Evolutionary conservation across 73 alveolate genomes (phyloP).

Genomic region (Paramecium octaurelia): DNA sequence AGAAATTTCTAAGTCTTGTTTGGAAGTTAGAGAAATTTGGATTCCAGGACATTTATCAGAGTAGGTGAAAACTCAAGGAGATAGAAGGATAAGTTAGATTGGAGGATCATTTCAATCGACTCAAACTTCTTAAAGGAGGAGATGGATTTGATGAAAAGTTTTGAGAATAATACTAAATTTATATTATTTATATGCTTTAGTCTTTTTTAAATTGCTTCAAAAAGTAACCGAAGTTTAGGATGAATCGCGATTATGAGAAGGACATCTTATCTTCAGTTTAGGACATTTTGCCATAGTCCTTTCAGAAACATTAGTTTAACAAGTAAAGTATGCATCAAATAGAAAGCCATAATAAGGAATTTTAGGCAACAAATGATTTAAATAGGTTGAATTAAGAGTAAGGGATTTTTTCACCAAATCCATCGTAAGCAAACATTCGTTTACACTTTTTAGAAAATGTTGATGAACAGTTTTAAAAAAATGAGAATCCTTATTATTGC

Average conservation of each 20-base stretch:
- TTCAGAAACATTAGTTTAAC: background rate
- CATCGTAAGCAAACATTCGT: background rate
- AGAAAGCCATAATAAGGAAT: background rate
- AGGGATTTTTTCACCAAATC: background rate
- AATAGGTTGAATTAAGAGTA: background rate
- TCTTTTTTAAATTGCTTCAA: background rate
- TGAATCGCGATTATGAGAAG: background rate
- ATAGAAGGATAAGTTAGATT: background rate
- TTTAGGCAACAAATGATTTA: background rate
- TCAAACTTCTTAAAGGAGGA: background rate
- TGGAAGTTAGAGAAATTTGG: background rate
- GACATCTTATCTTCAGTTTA: background rate
- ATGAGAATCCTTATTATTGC: slow-evolving; percentile 10
- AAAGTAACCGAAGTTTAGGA: background rate
- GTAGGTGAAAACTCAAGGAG: background rate
- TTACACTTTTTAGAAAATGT: background rate
- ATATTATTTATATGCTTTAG: background rate
- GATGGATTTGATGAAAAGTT: background rate
- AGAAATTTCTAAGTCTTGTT: background rate
- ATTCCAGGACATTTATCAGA: slow-evolving; percentile 47
- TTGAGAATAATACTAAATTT: background rate
- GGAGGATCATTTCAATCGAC: background rate
- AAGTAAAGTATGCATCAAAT: background rate
- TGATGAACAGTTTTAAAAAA: background rate
- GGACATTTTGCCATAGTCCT: background rate